Evolutionary conservation across 768 basidiomycete genomes (phyloP), one percentile per base, ranked within the genome.

Genomic region (Strobilomyces echinocephalus): DNA sequence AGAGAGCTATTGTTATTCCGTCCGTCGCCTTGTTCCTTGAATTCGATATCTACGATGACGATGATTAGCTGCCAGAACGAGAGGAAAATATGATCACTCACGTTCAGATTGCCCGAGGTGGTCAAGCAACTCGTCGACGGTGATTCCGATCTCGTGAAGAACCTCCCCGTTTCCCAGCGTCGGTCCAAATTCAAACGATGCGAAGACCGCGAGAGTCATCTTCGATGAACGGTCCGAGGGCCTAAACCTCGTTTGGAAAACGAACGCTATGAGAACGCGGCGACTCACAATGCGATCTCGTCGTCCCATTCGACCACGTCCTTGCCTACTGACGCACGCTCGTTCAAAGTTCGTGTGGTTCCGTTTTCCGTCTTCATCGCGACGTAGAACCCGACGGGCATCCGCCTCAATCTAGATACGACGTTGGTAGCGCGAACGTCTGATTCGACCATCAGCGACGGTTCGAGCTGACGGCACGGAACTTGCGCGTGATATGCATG

Each of bases 101-200:
- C 49, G 14, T 15, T 14, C 16, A 10, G 12, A 11, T 21, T 40
- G 28, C 24, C 14, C 39, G 5, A 31, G 20, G 21, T 20, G 15
- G 8, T 41, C 39, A 16, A 49, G 39, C 8, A 41, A 33, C 20
- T 41, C 39, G 20, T 18, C 51, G 21, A 52, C 30, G 6, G 16
- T 31, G 2, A 2, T 49, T 41, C 56, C 24, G 7, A 49, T 46
- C 34, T 9, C 16, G 21, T 16, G 18, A 21, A 58, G 42, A 18
- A n/a, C 3, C 18, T 58, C 57, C 31, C 57, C 57, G 1, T 24
- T 35, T 15, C 57, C 50, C 16, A 58, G n/a, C 33, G 36, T 52
- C 8, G 42, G 36, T 11, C 35, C 47, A n/a, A 52, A 11, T 10
- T 58, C 55, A 20, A 46, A 58, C 5, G 57, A 56, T 11, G 55